Percentiles rank a stretch among this genome's conserved stretches.
These are phyloP conservation scores for Jatropha multifida DNA, from an alignment of 441 rosid genomes.

Conservation along the genomic window DNA sequence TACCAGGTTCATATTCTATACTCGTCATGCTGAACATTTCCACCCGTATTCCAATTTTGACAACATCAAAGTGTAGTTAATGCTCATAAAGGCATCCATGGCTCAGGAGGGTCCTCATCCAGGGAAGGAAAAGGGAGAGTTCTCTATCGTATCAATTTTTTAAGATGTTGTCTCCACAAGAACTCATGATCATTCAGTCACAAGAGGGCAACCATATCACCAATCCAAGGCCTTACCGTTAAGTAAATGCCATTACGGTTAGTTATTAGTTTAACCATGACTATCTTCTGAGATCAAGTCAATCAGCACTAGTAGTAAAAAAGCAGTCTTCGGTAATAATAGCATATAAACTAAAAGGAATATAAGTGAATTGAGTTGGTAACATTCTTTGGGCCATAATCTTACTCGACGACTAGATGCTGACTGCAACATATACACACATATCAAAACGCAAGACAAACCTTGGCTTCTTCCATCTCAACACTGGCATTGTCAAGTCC, in stretches of 20 bases:
- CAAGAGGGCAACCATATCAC: background rate
- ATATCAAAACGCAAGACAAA: constrained; percentile 34
- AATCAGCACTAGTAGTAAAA: constrained; percentile 9
- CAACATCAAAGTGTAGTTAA: constrained; percentile 4
- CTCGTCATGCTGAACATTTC: background rate
- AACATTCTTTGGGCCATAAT: constrained; percentile 7
- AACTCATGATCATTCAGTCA: background rate
- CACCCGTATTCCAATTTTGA: constrained; percentile 11
- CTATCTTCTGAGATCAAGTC: constrained; percentile 4
- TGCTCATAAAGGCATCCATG: background rate
- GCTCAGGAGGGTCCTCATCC: background rate
- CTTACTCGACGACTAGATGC: background rate
- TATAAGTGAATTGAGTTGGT: background rate
- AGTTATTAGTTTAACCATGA: background rate
- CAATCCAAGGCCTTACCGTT: background rate
- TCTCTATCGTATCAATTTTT: background rate
- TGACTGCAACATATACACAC: background rate
- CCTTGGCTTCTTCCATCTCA: constrained; percentile 99
- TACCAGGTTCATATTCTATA: background rate
- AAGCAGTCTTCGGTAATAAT: background rate
- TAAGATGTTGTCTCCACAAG: background rate
- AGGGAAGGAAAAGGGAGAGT: background rate
- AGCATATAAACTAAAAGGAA: background rate
- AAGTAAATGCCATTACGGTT: background rate
- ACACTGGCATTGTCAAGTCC: constrained; percentile 97